Evolutionary conservation across 305 asterid species (phyloP), one percentile per base, ranked within the genome.

Genomic region (Stenogyne calaminthoides): DNA sequence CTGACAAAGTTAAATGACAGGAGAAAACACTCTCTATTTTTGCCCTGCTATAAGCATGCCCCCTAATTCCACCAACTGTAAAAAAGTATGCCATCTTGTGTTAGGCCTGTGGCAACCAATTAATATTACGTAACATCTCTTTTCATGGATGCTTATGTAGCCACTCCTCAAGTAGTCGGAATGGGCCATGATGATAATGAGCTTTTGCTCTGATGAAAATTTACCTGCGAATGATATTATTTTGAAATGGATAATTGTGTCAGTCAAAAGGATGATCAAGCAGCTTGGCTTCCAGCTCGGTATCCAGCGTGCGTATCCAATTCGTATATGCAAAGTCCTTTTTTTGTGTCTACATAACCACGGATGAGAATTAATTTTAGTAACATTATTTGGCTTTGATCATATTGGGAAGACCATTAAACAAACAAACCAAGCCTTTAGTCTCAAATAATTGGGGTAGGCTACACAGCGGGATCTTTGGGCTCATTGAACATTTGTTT

Each of bases 21-120:
- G 64, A 51, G 15, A 60, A 18, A 25, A 63, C 73, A 60, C 60
- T 59, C 72, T 65, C 5, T 74, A 25, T 7, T 46, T 62, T 59
- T 27, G 5, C 65, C 69, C 54, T 20, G 8, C 49, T 10, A 32
- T 32, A 32, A 32, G 16, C 40, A 20, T 22, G 9, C 64, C n/a
- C 7, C 9, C 27, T 37, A 36, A 62, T 51, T 62, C 51, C 51
- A 18, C 32, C 10, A 6, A 9, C 67, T 14, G 10, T 58, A 58
- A 27, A 58, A 55, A 57, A 7, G 15, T 58, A 14, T 58, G 18
- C 32, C 55, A n/a, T 4, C 27, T 54, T 4, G 29, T 18, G 60
- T 19, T 54, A 18, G 14, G 16, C 63, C 15, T 16, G 11, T 16
- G 11, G 7, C 11, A 56, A 25, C 34, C 16, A 36, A 62, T 25